Evolutionary conservation across 2,329 filamentous ascomycete genomes (phyloP), one percentile per base, ranked within the genome.

Genomic region (Xylariaceae sp.): DNA sequence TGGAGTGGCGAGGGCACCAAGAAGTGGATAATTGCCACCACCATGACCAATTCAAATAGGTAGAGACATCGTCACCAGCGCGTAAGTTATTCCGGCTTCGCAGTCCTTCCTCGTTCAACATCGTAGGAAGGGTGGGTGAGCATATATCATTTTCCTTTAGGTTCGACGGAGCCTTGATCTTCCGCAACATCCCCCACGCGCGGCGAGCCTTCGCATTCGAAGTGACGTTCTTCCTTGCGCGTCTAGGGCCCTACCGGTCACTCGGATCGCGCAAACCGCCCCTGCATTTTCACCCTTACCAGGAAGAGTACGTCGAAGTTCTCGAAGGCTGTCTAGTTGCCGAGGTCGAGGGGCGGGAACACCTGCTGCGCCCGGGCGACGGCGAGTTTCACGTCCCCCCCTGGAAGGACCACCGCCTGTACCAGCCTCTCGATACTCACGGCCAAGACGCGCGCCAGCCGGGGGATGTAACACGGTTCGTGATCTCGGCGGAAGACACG

Each of bases 271-370:
- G 51, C 48, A 71, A 68, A 48, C 69, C 69, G 14, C 70, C 70
- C 19, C 52, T 68, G 7, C 70, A 73, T 52, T 71, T 72, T 32
- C 70, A 72, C 48, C 67, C 70, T 6, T 64, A 67, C 51, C 70
- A 73, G 48, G 62, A 65, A 29, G 70, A 73, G 55, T 73, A 70
- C 56, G 49, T 72, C 6, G 56, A 70, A 41, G 66, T 71, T 18
- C 47, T 70, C 2, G 63, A 70, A 40, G 70, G 70, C 2, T 59
- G 60, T 16, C 51, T 71, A 4, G 66, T 63, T 7, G 50, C 69
- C 16, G 69, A 71, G 44, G 45, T 70, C 19, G 65, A 67, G 21
- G 70, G 69, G 26, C 41, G 60, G 26, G 67, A 68, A 37, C 53
- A 56, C 19, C 32, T 70, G 14, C 47, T 72, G 6, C 21, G 26